Conservation (phyloP, 2,329 filamentous ascomycete species). For the Malbranchea zuffiana region DNA sequence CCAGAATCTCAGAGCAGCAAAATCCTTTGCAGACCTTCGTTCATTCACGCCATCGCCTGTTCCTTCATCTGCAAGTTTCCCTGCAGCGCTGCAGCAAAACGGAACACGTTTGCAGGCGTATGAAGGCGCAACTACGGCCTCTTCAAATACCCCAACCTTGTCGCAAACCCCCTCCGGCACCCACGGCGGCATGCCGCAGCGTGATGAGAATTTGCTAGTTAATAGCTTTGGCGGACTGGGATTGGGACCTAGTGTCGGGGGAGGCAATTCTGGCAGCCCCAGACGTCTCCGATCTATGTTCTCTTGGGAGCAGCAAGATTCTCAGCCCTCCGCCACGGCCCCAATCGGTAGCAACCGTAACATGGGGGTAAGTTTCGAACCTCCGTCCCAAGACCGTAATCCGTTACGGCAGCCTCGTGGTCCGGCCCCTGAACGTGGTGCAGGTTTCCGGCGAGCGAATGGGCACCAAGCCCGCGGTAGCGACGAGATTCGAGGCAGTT, state of each 20-base stretch:
- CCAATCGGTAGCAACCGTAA: slow-evolving; percentile 55
- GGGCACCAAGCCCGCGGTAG: slow-evolving; percentile 52
- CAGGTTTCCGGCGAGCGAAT: slow-evolving; percentile 49
- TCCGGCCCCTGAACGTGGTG: slow-evolving; percentile 48
- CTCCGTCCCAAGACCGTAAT: slow-evolving; percentile 41
- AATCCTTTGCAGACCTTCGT: slow-evolving; percentile 90
- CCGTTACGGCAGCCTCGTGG: slow-evolving; percentile 53
- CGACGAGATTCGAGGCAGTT: slow-evolving; percentile 50
- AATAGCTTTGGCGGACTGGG: slow-evolving; percentile 53
- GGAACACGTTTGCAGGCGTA: slow-evolving; percentile 49
- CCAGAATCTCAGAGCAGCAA: slow-evolving; percentile 78
- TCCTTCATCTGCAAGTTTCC: slow-evolving; percentile 78
- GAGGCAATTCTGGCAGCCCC: slow-evolving; percentile 44
- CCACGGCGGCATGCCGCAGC: slow-evolving; percentile 38
- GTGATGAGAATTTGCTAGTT: slow-evolving; percentile 48
- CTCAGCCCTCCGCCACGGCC: slow-evolving; percentile 38
- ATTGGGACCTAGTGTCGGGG: slow-evolving; percentile 40
- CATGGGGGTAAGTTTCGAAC: slow-evolving; percentile 49
- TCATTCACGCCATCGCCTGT: slow-evolving; percentile 93
- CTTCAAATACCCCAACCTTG: slow-evolving; percentile 55
- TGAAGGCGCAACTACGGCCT: slow-evolving; percentile 45
- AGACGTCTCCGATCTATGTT: slow-evolving; percentile 49
- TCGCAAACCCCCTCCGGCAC: slow-evolving; percentile 48
- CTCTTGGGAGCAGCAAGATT: slow-evolving; percentile 47
- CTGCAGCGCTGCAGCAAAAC: slow-evolving; percentile 54